Evolutionary conservation across 495 filamentous ascomycete species (phyloP).

Genomic region (Sordaria brevicollis): DNA sequence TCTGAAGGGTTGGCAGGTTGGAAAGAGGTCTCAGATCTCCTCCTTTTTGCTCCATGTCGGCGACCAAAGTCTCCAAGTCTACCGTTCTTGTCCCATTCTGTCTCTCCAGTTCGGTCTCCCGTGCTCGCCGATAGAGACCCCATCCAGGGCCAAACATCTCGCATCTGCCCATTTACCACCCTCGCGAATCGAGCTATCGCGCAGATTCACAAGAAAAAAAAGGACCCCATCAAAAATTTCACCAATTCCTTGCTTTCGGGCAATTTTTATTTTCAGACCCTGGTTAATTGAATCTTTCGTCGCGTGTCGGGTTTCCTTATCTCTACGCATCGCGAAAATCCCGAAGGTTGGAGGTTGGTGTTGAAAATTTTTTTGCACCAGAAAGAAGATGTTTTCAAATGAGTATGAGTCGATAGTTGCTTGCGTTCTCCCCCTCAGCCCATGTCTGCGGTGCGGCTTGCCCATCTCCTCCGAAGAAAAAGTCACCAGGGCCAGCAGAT

Average conservation of each 20-base stretch:
- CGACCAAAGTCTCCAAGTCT: no score
- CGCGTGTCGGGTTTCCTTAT: neutral
- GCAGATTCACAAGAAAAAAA: no score
- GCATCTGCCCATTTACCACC: neutral
- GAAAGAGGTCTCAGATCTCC: neutral
- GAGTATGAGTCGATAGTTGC: neutral
- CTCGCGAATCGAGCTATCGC: neutral
- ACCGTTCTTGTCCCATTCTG: neutral
- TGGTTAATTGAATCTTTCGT: neutral
- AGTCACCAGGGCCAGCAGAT: neutral
- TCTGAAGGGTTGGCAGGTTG: neutral
- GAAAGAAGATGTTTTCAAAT: neutral
- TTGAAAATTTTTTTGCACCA: no score
- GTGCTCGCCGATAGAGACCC: neutral
- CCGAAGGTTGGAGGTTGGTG: neutral
- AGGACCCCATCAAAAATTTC: neutral
- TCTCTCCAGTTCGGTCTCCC: neutral
- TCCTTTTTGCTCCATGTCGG: neutral
- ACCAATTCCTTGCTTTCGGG: neutral
- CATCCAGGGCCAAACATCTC: neutral
- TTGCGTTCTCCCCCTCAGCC: neutral
- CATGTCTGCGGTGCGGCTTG: neutral
- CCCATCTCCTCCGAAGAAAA: neutral
- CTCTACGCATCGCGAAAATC: neutral
- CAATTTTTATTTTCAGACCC: neutral